Percentiles rank a stretch among this genome's conserved stretches.
Conservation (phyloP, 352 stramenopile species). For the Globisporangium polare region DNA sequence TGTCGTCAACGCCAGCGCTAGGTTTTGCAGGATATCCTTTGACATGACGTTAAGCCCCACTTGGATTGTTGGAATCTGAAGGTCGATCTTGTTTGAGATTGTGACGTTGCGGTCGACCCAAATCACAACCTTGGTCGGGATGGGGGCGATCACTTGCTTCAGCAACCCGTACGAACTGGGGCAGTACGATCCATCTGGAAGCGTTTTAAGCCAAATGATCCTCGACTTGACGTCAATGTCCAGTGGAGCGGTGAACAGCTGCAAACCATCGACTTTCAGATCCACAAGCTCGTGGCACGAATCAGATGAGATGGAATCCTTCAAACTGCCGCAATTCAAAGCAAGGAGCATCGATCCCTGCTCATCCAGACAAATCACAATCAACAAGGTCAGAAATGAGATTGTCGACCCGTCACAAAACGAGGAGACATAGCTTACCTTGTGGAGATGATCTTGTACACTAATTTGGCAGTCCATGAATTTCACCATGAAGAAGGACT, state of each 20-base stretch:
- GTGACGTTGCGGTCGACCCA: slow-evolving; percentile 43
- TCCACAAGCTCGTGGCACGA: slow-evolving; percentile 47
- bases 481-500: slow-evolving; percentile 64
- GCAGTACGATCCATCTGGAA: slow-evolving; percentile 55
- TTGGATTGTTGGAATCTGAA: slow-evolving; percentile 59
- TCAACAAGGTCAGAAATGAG: background rate
- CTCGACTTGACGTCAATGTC: slow-evolving; percentile 72
- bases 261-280: slow-evolving; percentile 55
- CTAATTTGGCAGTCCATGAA: slow-evolving; percentile 80
- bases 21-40: slow-evolving; percentile 65
- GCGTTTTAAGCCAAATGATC: slow-evolving; percentile 58
- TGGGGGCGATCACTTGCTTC: slow-evolving; percentile 61
- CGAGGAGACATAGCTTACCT: slow-evolving; percentile 22
- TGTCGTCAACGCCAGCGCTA: slow-evolving; percentile 26
- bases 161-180: slow-evolving; percentile 55
- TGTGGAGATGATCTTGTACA: slow-evolving; percentile 61
- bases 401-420: background rate
- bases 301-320: slow-evolving; percentile 51
- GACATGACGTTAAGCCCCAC: slow-evolving; percentile 41
- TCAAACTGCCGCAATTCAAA: slow-evolving; percentile 53
- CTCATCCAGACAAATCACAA: background rate
- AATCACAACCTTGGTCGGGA: slow-evolving; percentile 50
- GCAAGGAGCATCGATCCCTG: slow-evolving; percentile 63
- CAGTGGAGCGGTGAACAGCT: slow-evolving; percentile 62
- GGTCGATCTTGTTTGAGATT: slow-evolving; percentile 37